These are phyloP conservation scores for Aspergillus kassunensis DNA, from an alignment of 495 filamentous ascomycete genomes.

Conservation along the genomic window DNA sequence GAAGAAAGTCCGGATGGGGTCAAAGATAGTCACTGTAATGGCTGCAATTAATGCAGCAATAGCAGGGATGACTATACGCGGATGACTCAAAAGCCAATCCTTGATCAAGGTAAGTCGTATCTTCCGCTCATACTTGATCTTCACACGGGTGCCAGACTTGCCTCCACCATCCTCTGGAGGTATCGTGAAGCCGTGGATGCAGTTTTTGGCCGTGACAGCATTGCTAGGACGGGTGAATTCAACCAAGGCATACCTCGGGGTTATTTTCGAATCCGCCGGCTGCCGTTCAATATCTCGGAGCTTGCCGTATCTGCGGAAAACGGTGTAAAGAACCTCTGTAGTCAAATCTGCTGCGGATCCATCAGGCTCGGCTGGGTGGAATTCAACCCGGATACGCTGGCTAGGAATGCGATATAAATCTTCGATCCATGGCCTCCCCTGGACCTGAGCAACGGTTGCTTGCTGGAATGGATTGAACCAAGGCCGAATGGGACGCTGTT, in stretches of 20 bases:
- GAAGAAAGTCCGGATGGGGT: conserved; percentile 89
- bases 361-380: conserved; percentile 65
- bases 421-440: conserved; percentile 90
- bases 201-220: conserved; percentile 85
- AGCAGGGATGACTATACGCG: conserved; percentile 78
- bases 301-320: conserved; percentile 91
- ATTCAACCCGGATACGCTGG: conserved; percentile 72
- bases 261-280: conserved; percentile 74
- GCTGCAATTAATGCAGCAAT: conserved; percentile 74
- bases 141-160: conserved; percentile 66
- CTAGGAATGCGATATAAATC: conserved; percentile 84
- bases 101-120: conserved; percentile 71
- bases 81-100: conserved; percentile 88
- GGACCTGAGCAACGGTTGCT: conserved; percentile 65
- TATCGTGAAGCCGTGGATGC: conserved; percentile 80
- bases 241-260: conserved; percentile 74
- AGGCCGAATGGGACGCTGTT: conserved; percentile 70
- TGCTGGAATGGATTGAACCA: conserved; percentile 83
- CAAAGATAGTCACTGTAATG: conserved; percentile 88
- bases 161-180: conserved; percentile 63
- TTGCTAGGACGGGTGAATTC: conserved; percentile 67
- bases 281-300: conserved; percentile 75
- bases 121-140: conserved; percentile 76
- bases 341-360: conserved; percentile 68
- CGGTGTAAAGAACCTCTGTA: conserved; percentile 77